Evolutionary conservation across 345 rosid genomes (phyloP).

Genomic region (Raphanus sativus): DNA sequence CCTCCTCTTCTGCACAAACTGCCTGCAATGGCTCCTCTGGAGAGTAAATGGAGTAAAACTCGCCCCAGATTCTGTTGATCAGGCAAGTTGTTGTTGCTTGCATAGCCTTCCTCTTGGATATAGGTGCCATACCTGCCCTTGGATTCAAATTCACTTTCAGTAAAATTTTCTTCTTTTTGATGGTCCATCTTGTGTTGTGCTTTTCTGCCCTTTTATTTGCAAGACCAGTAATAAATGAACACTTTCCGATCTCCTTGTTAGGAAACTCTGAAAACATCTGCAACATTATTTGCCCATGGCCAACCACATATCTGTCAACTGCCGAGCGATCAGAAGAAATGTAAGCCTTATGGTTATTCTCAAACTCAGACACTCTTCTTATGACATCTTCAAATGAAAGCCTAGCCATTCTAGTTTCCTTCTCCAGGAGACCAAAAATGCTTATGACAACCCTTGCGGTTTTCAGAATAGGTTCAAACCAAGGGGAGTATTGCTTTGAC

Average conservation of each 20-base stretch:
- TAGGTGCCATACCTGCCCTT: constrained; percentile 55
- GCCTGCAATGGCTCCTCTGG: constrained; percentile 53
- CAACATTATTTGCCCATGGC: constrained; percentile 77
- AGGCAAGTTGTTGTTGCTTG: constrained; percentile 82
- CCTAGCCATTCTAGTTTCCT: constrained; percentile 58
- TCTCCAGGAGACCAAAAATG: constrained; percentile 58
- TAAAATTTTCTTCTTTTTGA: constrained; percentile 61
- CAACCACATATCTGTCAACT: constrained; percentile 73
- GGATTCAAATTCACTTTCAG: constrained; percentile 67
- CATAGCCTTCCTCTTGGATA: constrained; percentile 73
- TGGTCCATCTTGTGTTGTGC: constrained; percentile 74
- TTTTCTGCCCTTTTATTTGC: constrained; percentile 66
- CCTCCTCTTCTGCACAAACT: constrained; percentile 39
- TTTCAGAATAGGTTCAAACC: constrained; percentile 73
- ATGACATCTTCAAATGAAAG: constrained; percentile 67
- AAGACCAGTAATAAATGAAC: constrained; percentile 65
- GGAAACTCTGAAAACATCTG: constrained; percentile 77
- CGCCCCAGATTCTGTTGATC: constrained; percentile 88
- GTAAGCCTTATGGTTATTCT: constrained; percentile 48
- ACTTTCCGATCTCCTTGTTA: constrained; percentile 46
- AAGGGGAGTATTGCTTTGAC: constrained; percentile 73
- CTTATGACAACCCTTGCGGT: constrained; percentile 65
- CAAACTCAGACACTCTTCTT: constrained; percentile 51
- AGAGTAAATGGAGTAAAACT: constrained; percentile 64
- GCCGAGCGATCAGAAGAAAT: constrained; percentile 57